phyloP scores from a whole-genome alignment of 108 stramenopile genomes.

The Fragilaria crotonensis region DNA sequence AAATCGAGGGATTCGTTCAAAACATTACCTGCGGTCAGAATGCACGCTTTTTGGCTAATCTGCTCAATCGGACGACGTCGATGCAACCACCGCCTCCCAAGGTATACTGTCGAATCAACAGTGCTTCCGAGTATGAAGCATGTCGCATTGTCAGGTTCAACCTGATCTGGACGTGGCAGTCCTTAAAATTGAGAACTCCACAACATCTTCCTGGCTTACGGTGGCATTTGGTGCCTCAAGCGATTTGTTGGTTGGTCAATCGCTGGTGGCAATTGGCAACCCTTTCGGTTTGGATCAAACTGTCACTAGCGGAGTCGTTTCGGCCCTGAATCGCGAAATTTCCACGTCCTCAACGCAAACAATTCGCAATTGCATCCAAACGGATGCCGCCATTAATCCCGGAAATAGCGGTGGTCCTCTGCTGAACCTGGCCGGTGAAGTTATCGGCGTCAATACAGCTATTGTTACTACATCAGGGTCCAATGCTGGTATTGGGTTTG shows the following conservation, averaged over 20 bases:
- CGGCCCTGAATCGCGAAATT: constrained; percentile 78
- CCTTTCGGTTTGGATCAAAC: constrained; percentile 72
- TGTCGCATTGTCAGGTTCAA: constrained; percentile 68
- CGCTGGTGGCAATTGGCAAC: constrained; percentile 77
- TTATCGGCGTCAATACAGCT: constrained; percentile 90
- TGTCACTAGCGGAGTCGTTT: constrained; percentile 68
- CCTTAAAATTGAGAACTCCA: constrained; percentile 25
- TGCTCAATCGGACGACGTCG: neutral
- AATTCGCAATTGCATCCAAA: constrained; percentile 81
- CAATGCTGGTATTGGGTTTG: constrained; percentile 80
- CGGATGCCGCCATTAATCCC: constrained; percentile 93
- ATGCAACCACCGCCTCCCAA: constrained; percentile 11
- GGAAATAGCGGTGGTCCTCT: constrained; percentile 91
- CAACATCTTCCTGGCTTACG: constrained; percentile 2
- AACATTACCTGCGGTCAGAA: constrained; percentile 12
- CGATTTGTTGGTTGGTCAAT: constrained; percentile 78
- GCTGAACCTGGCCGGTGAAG: constrained; percentile 66
- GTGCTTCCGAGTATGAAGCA: constrained; percentile 23
- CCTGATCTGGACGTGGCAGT: constrained; percentile 88
- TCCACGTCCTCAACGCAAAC: constrained; percentile 49
- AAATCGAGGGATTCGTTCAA: constrained; percentile 2
- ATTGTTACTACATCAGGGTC: constrained; percentile 66
- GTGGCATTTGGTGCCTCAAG: constrained; percentile 47
- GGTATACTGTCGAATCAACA: constrained; percentile 38
- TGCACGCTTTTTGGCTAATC: neutral